These are phyloP conservation scores for Fraxinus pennsylvanica DNA, from an alignment of 257 asterid species.

Conservation along the genomic window DNA sequence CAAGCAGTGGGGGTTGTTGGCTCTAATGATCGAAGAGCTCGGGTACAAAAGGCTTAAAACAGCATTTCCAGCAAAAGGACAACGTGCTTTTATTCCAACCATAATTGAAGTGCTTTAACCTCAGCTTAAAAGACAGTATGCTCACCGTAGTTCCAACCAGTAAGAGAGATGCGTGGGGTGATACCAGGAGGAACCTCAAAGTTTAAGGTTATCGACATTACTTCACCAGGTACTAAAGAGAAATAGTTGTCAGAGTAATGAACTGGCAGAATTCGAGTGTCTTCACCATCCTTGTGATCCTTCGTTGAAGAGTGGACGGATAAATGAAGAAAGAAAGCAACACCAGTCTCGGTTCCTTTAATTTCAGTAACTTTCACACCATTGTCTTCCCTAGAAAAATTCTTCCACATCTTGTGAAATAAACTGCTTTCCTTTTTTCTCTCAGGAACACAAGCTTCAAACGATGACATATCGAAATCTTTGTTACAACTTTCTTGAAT, in stretches of 20 bases:
- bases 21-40: not conserved
- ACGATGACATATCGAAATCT: slow-evolving; percentile 22
- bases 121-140: slow-evolving; percentile 37
- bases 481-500: not conserved
- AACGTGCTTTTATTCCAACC: not conserved
- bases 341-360: slow-evolving; percentile 63
- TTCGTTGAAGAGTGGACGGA: slow-evolving; percentile 66
- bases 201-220: slow-evolving; percentile 52
- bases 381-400: slow-evolving; percentile 28
- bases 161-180: slow-evolving; percentile 55
- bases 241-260: slow-evolving; percentile 95
- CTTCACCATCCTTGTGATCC: slow-evolving; percentile 46
- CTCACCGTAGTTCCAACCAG: slow-evolving; percentile 73
- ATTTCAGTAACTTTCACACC: slow-evolving; percentile 41
- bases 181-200: slow-evolving; percentile 69
- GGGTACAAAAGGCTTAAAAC: not conserved
- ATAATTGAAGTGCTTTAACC: not conserved
- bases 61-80: not conserved
- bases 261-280: slow-evolving; percentile 80
- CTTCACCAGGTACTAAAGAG: slow-evolving; percentile 92
- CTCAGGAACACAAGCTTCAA: slow-evolving; percentile 15
- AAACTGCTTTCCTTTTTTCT: slow-evolving; percentile 36
- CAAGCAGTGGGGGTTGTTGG: no score
- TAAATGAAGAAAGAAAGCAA: slow-evolving; percentile 80
- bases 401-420: slow-evolving; percentile 44